A percentile compares a stretch with the other conserved stretches of the same genome.
Conservation (phyloP, 495 filamentous ascomycete species). For the Xylaria cubensis region DNA sequence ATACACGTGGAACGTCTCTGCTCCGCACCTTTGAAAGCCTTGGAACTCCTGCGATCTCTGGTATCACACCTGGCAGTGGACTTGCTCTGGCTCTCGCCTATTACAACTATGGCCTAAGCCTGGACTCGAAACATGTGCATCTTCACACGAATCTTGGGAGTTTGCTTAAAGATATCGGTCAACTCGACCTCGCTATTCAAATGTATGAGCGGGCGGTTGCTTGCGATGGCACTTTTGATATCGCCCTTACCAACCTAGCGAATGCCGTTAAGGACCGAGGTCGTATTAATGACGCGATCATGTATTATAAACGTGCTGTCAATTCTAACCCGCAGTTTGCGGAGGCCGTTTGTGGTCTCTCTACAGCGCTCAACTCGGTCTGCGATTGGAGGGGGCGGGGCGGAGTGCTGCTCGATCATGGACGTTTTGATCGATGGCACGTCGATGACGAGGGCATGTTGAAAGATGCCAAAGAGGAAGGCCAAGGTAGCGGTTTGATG, state of each 20-base stretch:
- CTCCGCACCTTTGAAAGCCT: constrained; percentile 34
- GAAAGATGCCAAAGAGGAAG: constrained; percentile 68
- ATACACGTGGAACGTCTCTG: constrained; percentile 59
- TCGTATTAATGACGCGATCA: constrained; percentile 87
- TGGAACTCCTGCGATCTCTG: constrained; percentile 66
- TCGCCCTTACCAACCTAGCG: constrained; percentile 94
- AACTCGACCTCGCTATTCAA: constrained; percentile 85
- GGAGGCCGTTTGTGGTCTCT: constrained; percentile 94
- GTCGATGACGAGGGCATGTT: constrained; percentile 88
- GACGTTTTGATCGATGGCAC: constrained; percentile 89
- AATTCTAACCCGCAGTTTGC: constrained; percentile 93
- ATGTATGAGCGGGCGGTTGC: constrained; percentile 97
- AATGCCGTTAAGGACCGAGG: constrained; percentile 99
- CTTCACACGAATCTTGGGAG: constrained; percentile 97
- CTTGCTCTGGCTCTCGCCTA: constrained; percentile 88
- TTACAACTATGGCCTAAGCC: constrained; percentile 88
- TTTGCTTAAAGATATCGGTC: constrained; percentile 94
- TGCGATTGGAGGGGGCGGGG: constrained; percentile 94
- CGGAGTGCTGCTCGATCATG: constrained; percentile 74
- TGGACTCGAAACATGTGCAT: constrained; percentile 93
- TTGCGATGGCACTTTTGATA: constrained; percentile 93
- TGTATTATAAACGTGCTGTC: constrained; percentile 90
- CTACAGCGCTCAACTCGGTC: constrained; percentile 95
- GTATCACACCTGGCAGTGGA: constrained; percentile 84
- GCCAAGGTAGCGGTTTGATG: constrained; percentile 80